These are phyloP conservation scores for Trichosporon asahii DNA, from an alignment of 1,284 basidiomycete genomes.

Conservation along the genomic window DNA sequence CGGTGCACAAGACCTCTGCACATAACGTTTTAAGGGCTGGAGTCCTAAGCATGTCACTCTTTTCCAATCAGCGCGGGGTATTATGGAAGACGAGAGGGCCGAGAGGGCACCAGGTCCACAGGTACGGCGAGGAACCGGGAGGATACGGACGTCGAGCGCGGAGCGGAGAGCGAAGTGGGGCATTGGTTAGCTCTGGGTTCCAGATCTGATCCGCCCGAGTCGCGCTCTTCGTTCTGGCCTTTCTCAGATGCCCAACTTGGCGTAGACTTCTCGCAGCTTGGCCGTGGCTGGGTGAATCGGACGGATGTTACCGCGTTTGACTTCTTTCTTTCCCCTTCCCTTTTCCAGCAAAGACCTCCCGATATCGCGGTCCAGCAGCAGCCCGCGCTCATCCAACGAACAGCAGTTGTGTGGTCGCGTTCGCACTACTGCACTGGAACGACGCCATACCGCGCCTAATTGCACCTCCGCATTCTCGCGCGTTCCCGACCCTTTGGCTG, in stretches of 20 bases:
- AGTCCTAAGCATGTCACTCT: conserved; percentile 1
- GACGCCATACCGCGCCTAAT: background rate
- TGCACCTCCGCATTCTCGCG: background rate
- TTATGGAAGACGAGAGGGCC: background rate
- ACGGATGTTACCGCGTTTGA: background rate
- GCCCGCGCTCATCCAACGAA: no score
- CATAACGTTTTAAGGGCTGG: background rate
- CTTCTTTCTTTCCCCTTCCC: background rate
- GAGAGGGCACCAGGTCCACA: background rate
- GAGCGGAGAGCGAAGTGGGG: background rate
- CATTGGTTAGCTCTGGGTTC: background rate
- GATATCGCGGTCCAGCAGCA: background rate
- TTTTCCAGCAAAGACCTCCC: background rate
- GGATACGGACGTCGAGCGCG: background rate
- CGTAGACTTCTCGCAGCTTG: background rate
- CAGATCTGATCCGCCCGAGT: background rate
- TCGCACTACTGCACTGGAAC: background rate
- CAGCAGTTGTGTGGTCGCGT: no score
- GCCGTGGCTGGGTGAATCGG: background rate
- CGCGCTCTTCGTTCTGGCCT: background rate
- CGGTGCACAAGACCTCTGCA: background rate
- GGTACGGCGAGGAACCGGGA: background rate
- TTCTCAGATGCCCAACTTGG: background rate
- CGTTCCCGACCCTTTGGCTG: background rate
- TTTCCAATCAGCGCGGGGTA: background rate